Evolutionary conservation across 768 basidiomycete species (phyloP).

Genomic region (Leccinum rimulosum): DNA sequence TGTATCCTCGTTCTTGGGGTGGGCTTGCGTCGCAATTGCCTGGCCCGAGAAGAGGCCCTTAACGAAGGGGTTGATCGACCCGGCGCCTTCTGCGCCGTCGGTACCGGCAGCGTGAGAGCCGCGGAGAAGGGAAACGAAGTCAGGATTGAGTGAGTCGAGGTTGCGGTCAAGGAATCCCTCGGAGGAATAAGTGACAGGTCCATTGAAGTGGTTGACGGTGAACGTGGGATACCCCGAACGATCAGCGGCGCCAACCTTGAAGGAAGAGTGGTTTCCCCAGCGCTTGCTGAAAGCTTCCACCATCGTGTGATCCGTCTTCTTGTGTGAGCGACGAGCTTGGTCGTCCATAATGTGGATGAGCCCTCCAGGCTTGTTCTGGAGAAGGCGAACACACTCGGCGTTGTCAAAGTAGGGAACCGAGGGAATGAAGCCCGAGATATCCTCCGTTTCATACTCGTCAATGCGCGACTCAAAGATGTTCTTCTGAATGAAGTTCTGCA

Average conservation of each 20-base stretch:
- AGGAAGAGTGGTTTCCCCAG: slow-evolving; percentile 91
- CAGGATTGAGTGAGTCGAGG: slow-evolving; percentile 85
- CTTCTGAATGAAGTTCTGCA: slow-evolving; percentile 81
- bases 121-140: slow-evolving; percentile 87
- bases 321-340: slow-evolving; percentile 79
- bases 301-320: slow-evolving; percentile 94
- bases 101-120: slow-evolving; percentile 41
- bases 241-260: slow-evolving; percentile 77
- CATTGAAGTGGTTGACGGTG: slow-evolving; percentile 89
- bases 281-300: slow-evolving; percentile 91
- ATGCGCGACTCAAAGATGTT: slow-evolving; percentile 78
- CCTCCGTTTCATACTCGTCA: slow-evolving; percentile 81
- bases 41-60: slow-evolving; percentile 86
- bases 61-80: slow-evolving; percentile 89
- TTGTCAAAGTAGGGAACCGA: slow-evolving; percentile 86
- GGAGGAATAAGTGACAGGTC: slow-evolving; percentile 87
- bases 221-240: slow-evolving; percentile 83
- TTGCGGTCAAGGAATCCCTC: slow-evolving; percentile 90
- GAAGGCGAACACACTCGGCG: slow-evolving; percentile 79
- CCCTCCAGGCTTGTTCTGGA: slow-evolving; percentile 87
- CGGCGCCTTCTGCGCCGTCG: slow-evolving; percentile 62
- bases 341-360: slow-evolving; percentile 98
- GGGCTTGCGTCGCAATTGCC: slow-evolving; percentile 88
- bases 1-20: slow-evolving; percentile 91
- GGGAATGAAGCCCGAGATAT: slow-evolving; percentile 67